Conservation (phyloP, 208 protist genomes). For the Leishmania gerbilli region DNA sequence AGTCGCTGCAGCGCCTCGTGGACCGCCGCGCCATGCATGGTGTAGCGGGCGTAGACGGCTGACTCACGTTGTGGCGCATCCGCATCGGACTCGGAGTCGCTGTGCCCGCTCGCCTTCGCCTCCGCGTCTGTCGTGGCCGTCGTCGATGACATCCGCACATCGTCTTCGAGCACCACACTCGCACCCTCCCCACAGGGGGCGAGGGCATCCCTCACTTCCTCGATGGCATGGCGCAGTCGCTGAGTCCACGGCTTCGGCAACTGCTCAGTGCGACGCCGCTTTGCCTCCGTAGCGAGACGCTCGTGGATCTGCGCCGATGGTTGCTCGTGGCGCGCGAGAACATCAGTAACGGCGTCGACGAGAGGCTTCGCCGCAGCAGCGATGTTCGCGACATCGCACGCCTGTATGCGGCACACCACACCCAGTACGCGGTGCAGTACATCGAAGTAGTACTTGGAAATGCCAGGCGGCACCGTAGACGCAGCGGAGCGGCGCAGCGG, state of each 20-base stretch:
- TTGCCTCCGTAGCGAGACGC: conserved; percentile 7
- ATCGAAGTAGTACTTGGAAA: conserved; percentile 4
- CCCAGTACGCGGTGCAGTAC: conserved; percentile 17
- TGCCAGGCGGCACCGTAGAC: conserved; percentile 16
- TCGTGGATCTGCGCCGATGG: not conserved
- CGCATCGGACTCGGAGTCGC: conserved; percentile 15
- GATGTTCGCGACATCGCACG: conserved; percentile 6
- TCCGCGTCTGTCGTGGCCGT: not conserved
- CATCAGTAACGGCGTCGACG: conserved; percentile 8
- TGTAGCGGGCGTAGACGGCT: conserved; percentile 35
- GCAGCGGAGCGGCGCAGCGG: conserved; percentile 29
- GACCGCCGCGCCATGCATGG: conserved; percentile 12
- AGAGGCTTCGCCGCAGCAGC: conserved; percentile 23
- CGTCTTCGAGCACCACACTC: conserved; percentile 13
- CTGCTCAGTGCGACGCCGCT: conserved; percentile 46
- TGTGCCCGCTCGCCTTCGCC: conserved; percentile 1
- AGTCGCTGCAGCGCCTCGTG: conserved; percentile 18
- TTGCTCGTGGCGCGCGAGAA: conserved; percentile 17
- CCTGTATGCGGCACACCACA: conserved; percentile 21
- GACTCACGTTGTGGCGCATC: conserved; percentile 3
- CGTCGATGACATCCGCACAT: conserved; percentile 8
- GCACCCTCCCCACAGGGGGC: conserved; percentile 3
- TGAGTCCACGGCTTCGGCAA: conserved; percentile 18
- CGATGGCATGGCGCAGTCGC: conserved; percentile 20
- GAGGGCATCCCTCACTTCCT: conserved; percentile 23